Evolutionary conservation across 805 yeast genomes (phyloP), one percentile per base, ranked within the genome.

Genomic region (Myxozyma neotropica): DNA sequence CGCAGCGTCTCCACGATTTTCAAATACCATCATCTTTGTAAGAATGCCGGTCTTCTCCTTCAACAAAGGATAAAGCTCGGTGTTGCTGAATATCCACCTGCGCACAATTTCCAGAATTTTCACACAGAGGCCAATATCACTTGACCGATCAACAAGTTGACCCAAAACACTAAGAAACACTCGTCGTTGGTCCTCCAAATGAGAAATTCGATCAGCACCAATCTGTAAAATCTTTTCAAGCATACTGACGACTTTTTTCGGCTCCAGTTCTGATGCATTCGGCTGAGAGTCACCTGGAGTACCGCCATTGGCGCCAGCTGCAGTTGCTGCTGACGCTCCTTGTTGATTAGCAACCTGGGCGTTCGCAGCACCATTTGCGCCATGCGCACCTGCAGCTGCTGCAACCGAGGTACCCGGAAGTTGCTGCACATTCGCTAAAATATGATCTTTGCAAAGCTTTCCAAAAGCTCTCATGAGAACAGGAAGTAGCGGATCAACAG

Each of bases 1-100:
- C 0, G 88, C 83, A 6, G 89, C 82, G 69, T 93, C 96, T 2
- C 96, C 96, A 64, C 96, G 80, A 45, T 86, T 80, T 69, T 93
- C 98, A 71, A 90, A 92, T 0, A 89, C 88, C 81, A 93, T 83
- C 97, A 95, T 91, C 74, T 94, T 94, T 13, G 92, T 82, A 58
- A 94, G 77, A 42, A 94, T 86, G 0, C 96, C 97, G 0, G 98
- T 96, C 71, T 94, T 94, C 70, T 94, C 99, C 71, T 94, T 95
- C 1, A 88, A 84, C 0, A 98, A 89, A 2, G 99, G 99, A 77
- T 91, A 91, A 23, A 89, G 79, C 65, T 89, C 96, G 3, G 83
- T 78, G 57, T 86, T 83, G 1, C 89, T 83, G 70, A 95, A 91
- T 0, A 92, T 93, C 99, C 99, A 94, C 15, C 81, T 81, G 68